Conservation (phyloP, 352 stramenopile species). For the Globisporangium rhizosaccharum region DNA sequence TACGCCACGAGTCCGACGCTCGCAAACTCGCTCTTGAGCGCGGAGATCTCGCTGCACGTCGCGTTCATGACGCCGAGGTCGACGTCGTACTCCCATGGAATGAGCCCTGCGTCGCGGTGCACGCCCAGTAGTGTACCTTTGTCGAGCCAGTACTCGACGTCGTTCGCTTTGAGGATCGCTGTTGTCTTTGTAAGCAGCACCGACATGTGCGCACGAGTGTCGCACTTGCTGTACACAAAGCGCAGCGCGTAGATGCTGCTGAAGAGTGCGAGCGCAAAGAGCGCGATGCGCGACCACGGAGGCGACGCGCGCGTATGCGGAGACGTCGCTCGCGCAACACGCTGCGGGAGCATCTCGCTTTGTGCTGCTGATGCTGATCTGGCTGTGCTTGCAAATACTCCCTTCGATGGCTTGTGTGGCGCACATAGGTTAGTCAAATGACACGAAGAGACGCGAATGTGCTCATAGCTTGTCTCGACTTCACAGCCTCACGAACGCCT, state of each 20-base stretch:
- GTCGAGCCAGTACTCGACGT: constrained; percentile 81
- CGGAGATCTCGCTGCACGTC: constrained; percentile 61
- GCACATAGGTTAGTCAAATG: background rate
- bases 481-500: background rate
- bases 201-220: constrained; percentile 66
- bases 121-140: constrained; percentile 71
- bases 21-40: constrained; percentile 59
- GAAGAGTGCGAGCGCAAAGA: constrained; percentile 23
- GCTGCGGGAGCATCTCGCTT: constrained; percentile 13
- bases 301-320: constrained; percentile 8
- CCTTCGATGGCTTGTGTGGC: no score
- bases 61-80: constrained; percentile 77
- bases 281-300: constrained; percentile 15
- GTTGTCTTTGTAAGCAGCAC: constrained; percentile 64
- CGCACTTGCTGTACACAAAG: constrained; percentile 71
- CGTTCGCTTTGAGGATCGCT: constrained; percentile 49
- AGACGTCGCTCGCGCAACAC: constrained; percentile 12
- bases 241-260: constrained; percentile 32
- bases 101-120: constrained; percentile 61
- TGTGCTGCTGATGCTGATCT: background rate
- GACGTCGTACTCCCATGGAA: constrained; percentile 79
- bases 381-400: background rate
- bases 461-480: no score
- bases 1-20: constrained; percentile 58
- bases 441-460: no score